Evolutionary conservation across 108 stramenopile species (phyloP), one percentile per base, ranked within the genome.

Genomic region (Nitzschia sp.): DNA sequence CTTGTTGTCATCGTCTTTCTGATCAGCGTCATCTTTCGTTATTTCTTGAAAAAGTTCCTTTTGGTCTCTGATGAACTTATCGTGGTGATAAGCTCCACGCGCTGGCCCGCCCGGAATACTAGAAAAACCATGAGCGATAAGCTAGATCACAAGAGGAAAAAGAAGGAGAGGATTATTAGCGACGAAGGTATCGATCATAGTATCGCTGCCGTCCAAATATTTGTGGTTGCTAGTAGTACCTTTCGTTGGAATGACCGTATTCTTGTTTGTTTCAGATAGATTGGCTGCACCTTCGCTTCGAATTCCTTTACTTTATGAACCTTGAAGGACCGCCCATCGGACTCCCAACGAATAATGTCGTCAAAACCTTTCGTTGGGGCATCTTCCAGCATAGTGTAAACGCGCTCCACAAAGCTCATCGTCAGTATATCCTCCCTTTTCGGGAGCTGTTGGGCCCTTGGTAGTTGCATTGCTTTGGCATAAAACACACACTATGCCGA

Each of bases 281-380:
- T 52, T 13, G 82, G 74, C 52, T 81, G 75, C 33, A 77, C 72
- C 44, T 71, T 53, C 0, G 58, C 53, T 5, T 79, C 81, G 38
- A 90, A 87, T 6, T 60, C 69, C 19, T 77, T 69, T 5, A 61
- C 78, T 17, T 78, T 69, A 50, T 81, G 71, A 25, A 88, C 69
- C 8, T 67, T 45, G 50, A 66, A 66, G 48, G 48, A 52, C n/a
- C 28, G 19, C 1, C 64, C 64, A 53, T 66, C 64, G n/a, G 64
- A 41, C 48, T 34, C 32, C 64, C 64, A 66, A 1, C 50, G 31
- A 19, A 63, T 46, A 17, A 63, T 44, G 16, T 38, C 23, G 6
- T 63, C 61, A 6, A 46, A 45, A 25, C 41, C 41, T 30, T 63
- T 19, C 15, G 13, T 17, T 3, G 28, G 41, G 21, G 61, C 36